Evolutionary conservation across 495 filamentous ascomycete genomes (phyloP).

Genomic region (Gamarada debralockiae): DNA sequence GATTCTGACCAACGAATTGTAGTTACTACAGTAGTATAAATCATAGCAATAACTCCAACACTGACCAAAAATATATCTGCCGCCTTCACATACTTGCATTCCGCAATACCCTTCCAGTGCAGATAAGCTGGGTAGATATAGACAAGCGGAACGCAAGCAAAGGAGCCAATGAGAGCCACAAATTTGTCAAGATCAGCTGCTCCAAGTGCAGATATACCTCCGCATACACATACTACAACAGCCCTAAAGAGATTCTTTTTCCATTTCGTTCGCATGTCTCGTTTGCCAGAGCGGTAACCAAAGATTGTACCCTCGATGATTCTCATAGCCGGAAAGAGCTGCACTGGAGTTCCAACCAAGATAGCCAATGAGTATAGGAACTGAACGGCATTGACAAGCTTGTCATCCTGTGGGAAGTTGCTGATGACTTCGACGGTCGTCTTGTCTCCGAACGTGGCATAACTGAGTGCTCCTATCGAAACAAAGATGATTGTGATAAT

Average conservation of each 20-base stretch:
- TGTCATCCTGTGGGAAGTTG: constrained; percentile 58
- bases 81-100: constrained; percentile 37
- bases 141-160: constrained; percentile 44
- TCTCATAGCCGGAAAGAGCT: constrained; percentile 59
- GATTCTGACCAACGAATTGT: constrained; percentile 22
- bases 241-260: constrained; percentile 60
- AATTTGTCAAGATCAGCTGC: constrained; percentile 61
- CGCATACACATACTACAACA: constrained; percentile 43
- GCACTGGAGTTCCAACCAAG: constrained; percentile 57
- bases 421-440: constrained; percentile 61
- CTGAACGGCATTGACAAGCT: constrained; percentile 61
- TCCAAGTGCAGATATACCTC: constrained; percentile 46
- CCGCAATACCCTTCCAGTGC: constrained; percentile 57
- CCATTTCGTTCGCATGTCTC: constrained; percentile 52
- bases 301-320: constrained; percentile 56
- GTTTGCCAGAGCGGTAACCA: constrained; percentile 53
- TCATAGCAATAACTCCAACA: constrained; percentile 53
- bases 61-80: constrained; percentile 53
- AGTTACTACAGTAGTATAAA: constrained; percentile 59
- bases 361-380: constrained; percentile 63
- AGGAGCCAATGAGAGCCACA: constrained; percentile 58
- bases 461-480: constrained; percentile 59
- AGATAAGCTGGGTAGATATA: constrained; percentile 18
- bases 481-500: constrained; percentile 62
- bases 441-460: constrained; percentile 55